These are phyloP conservation scores for Alternaria sp. DNA, from an alignment of 2,329 filamentous ascomycete species.

Conservation along the genomic window DNA sequence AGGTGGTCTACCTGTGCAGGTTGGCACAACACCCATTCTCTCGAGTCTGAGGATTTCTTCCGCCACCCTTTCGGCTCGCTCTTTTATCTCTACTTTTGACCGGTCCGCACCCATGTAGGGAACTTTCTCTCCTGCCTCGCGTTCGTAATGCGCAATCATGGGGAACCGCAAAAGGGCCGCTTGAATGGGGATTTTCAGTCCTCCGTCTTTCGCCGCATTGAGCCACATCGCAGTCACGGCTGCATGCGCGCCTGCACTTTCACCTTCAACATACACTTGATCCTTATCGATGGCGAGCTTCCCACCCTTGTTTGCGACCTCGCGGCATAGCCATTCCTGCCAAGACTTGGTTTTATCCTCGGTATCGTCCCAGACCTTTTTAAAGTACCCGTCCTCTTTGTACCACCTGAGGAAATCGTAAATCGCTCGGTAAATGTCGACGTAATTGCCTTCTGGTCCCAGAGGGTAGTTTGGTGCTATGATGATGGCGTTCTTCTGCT, in stretches of 20 bases:
- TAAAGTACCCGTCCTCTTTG: not conserved
- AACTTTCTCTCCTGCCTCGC: not conserved
- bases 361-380: not conserved
- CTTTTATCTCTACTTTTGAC: too few species aligned
- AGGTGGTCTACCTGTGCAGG: not conserved
- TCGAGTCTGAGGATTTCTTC: not conserved
- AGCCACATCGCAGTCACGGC: conserved; percentile 1
- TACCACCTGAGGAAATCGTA: not conserved
- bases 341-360: not conserved
- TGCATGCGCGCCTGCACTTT: not conserved
- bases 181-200: not conserved
- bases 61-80: not conserved
- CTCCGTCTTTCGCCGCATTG: not conserved
- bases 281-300: not conserved
- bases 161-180: not conserved
- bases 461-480: conserved; percentile 9
- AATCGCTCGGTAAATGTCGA: not conserved
- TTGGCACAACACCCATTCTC: not conserved
- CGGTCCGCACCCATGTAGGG: too few species aligned
- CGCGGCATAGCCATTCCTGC: not conserved
- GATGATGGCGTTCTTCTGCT: not conserved
- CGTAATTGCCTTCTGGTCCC: conserved; percentile 1
- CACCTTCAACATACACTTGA: not conserved
- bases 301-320: not conserved
- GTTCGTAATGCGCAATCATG: conserved; percentile 2